These are phyloP conservation scores for Triticum monococcum DNA, from an alignment of 176 grass and related monocot species.

Conservation along the genomic window DNA sequence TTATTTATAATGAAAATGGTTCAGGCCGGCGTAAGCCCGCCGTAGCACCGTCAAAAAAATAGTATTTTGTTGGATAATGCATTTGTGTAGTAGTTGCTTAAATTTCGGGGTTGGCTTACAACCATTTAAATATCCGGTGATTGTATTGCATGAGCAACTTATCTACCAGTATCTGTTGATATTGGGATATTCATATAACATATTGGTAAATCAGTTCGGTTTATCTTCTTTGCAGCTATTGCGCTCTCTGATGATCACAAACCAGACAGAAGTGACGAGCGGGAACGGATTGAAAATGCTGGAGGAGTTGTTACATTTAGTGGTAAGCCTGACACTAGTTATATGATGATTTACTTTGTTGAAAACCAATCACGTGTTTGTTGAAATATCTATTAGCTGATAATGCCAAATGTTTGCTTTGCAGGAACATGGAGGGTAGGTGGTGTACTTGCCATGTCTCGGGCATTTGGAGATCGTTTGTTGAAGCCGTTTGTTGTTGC, in stretches of 20 bases:
- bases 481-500: constrained; percentile 87
- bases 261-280: constrained; percentile 86
- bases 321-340: constrained; percentile 41
- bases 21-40: no score
- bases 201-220: constrained; percentile 8
- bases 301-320: constrained; percentile 73
- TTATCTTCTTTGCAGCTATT: constrained; percentile 57
- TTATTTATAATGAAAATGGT: no score
- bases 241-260: constrained; percentile 86
- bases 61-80: neutral
- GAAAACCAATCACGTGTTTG: constrained; percentile 2
- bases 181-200: constrained; percentile 6
- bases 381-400: constrained; percentile 7
- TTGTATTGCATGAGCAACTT: neutral
- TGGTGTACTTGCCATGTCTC: constrained; percentile 91
- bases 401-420: constrained; percentile 22
- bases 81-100: neutral
- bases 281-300: constrained; percentile 78
- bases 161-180: constrained; percentile 4
- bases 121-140: no score
- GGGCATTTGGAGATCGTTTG: constrained; percentile 87
- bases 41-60: no score
- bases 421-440: constrained; percentile 90
- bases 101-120: neutral
- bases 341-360: constrained; percentile 7